These are phyloP conservation scores for Parasarocladium wereldwijsianum DNA, from an alignment of 2,329 filamentous ascomycete species.

Conservation along the genomic window DNA sequence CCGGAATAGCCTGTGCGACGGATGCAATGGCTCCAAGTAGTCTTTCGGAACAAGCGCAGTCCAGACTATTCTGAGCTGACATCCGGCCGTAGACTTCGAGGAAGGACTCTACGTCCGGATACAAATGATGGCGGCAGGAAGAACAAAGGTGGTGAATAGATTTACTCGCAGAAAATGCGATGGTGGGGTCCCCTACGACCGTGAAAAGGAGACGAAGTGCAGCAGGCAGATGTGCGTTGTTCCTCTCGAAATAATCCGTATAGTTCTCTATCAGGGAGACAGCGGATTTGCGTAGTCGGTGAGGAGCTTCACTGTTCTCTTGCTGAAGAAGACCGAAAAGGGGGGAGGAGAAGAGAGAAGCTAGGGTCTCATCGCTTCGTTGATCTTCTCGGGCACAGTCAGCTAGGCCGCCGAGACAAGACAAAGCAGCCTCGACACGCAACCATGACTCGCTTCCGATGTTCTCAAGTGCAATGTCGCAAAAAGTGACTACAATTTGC, in stretches of 20 bases:
- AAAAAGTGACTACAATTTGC: constrained; percentile 40
- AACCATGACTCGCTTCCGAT: constrained; percentile 36
- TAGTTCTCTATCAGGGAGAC: constrained; percentile 59
- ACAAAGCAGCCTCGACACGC: constrained; percentile 45
- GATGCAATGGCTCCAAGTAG: constrained; percentile 61
- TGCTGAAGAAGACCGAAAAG: constrained; percentile 40
- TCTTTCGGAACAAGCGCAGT: constrained; percentile 56
- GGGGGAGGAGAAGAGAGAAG: constrained; percentile 44
- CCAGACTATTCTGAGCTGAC: constrained; percentile 34
- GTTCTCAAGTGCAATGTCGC: constrained; percentile 35
- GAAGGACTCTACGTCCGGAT: constrained; percentile 52
- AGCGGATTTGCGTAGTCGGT: constrained; percentile 51
- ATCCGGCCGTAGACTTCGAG: constrained; percentile 58
- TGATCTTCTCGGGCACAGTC: constrained; percentile 47
- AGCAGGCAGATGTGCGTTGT: constrained; percentile 50
- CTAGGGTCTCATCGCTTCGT: constrained; percentile 43
- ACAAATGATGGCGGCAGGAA: constrained; percentile 56
- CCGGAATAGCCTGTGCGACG: constrained; percentile 57
- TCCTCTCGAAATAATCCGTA: constrained; percentile 61
- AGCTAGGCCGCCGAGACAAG: constrained; percentile 50
- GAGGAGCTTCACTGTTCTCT: constrained; percentile 37
- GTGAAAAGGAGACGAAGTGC: constrained; percentile 63
- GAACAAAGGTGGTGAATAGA: constrained; percentile 63
- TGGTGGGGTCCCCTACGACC: constrained; percentile 44
- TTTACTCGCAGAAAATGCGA: constrained; percentile 56